These are phyloP conservation scores for Gloeopeniophorella convolvens DNA, from an alignment of 768 basidiomycete genomes.

Conservation along the genomic window DNA sequence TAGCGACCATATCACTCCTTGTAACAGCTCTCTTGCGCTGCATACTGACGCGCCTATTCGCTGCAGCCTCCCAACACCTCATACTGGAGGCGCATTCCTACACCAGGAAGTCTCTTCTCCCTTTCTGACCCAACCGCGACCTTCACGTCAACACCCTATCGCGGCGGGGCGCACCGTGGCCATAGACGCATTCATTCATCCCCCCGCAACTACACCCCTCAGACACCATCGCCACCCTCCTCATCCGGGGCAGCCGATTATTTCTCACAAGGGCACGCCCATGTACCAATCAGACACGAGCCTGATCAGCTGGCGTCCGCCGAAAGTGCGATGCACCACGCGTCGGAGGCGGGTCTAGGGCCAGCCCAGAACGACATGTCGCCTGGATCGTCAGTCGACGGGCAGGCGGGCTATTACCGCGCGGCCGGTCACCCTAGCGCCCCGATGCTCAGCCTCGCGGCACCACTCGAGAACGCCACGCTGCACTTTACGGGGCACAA, in stretches of 20 bases:
- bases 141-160: slow-evolving; percentile 7
- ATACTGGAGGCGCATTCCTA: slow-evolving; percentile 15
- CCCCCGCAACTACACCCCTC: slow-evolving; percentile 1
- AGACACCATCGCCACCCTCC: not conserved
- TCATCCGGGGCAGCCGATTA: not conserved
- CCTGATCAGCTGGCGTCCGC: slow-evolving; percentile 13
- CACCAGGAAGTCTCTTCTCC: slow-evolving; percentile 14
- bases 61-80: slow-evolving; percentile 8
- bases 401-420: slow-evolving; percentile 7
- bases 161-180: slow-evolving; percentile 2
- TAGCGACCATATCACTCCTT: not conserved
- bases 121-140: slow-evolving; percentile 6
- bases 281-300: slow-evolving; percentile 5
- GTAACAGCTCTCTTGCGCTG: not conserved
- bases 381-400: slow-evolving; percentile 15
- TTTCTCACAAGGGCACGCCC: slow-evolving; percentile 5
- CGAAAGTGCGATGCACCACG: slow-evolving; percentile 7
- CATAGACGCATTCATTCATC: slow-evolving; percentile 5
- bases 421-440: slow-evolving; percentile 8
- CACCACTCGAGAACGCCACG: slow-evolving; percentile 6
- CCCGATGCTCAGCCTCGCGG: slow-evolving; percentile 6
- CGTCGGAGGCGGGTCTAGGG: slow-evolving; percentile 16
- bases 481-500: slow-evolving; percentile 13
- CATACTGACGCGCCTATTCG: not conserved
- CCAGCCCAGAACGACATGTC: slow-evolving; percentile 14